Base-by-base conservation (phyloP, 176 grass and related monocot species). In the Oryza meridionalis region DNA sequence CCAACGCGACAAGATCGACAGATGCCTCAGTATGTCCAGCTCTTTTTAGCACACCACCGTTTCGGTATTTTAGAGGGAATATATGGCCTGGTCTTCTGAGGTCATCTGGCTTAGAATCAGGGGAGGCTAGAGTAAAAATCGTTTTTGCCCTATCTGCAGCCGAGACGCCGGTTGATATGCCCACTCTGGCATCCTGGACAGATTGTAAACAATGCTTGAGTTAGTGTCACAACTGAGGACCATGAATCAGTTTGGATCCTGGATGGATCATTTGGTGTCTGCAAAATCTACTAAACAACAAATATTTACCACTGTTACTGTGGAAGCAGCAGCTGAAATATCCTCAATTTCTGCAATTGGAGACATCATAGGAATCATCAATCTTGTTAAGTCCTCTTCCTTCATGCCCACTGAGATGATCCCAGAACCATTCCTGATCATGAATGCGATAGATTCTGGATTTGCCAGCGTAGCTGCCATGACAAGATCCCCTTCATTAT, bases 311-410 rank as follows among this genome's bases (percentile, higher is more conserved):
- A 98, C 93, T 80, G 96, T 93, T 58, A 95, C 86, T 63, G 91
- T 92, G 27, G 93, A 79, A 75, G 93, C 96, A 61, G 83, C 63
- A 78, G 89, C 58, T 38, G 93, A 90, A 72, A 93, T 88, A 32
- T 93, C 89, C 44, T 95, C 85, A 0, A 98, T 90, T 90, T 92
- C 91, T 21, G 91, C 68, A 27, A 95, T 70, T 7, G 96, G 82
- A 47, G 87, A 93, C 93, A 92, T 93, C 96, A 93, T 95, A 81
- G 96, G 93, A 82, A 98, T 90, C 93, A 92, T 93, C 83, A 98
- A 78, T 38, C 93, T 95, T 84, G 89, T 35, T 74, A 98, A 79
- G 65, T 98, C 93, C 40, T 90, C 91, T 66, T 98, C 91, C 21
- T 78, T 92, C 96, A 98, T 98, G 40, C 96, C 93, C 4, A 98